Evolutionary conservation across 495 filamentous ascomycete species (phyloP).

Genomic region (Wilcoxina mikolae): DNA sequence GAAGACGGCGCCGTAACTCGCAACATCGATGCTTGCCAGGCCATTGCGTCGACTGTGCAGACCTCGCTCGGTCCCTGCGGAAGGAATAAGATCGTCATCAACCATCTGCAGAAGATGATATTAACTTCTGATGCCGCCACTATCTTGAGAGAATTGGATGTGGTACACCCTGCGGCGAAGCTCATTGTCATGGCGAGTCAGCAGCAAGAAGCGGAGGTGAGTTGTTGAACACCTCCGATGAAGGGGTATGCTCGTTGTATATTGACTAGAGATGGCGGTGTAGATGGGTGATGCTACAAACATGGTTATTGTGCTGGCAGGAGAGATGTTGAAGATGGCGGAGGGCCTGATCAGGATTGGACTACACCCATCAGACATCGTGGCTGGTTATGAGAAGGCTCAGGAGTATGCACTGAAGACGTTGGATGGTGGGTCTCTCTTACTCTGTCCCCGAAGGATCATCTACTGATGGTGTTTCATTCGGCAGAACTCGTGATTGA

Average conservation of each 20-base stretch:
- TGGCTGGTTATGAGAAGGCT: slow-evolving; percentile 87
- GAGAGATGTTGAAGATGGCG: slow-evolving; percentile 92
- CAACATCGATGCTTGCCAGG: slow-evolving; percentile 96
- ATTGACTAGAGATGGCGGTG: slow-evolving; percentile 7
- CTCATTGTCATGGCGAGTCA: slow-evolving; percentile 98
- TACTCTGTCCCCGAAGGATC: background rate
- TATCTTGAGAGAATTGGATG: slow-evolving; percentile 91
- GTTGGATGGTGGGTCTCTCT: slow-evolving; percentile 49
- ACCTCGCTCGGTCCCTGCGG: slow-evolving; percentile 94
- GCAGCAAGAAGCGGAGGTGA: slow-evolving; percentile 78
- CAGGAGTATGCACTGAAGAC: slow-evolving; percentile 69
- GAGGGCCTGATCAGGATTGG: slow-evolving; percentile 92
- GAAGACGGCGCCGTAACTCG: slow-evolving; percentile 98
- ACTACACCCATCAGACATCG: slow-evolving; percentile 91
- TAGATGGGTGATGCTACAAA: slow-evolving; percentile 96
- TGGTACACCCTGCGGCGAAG: slow-evolving; percentile 96
- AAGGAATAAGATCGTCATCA: slow-evolving; percentile 99
- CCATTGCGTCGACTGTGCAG: slow-evolving; percentile 88
- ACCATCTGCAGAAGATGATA: slow-evolving; percentile 99
- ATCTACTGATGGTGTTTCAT: background rate
- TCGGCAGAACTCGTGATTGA: slow-evolving; percentile 67
- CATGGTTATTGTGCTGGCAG: slow-evolving; percentile 88
- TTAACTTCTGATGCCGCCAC: slow-evolving; percentile 95
- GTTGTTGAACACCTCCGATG: background rate
- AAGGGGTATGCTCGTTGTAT: background rate